Evolutionary conservation across 1,284 basidiomycete genomes (phyloP), one percentile per base, ranked within the genome.

Genomic region (Schizophyllum commune): DNA sequence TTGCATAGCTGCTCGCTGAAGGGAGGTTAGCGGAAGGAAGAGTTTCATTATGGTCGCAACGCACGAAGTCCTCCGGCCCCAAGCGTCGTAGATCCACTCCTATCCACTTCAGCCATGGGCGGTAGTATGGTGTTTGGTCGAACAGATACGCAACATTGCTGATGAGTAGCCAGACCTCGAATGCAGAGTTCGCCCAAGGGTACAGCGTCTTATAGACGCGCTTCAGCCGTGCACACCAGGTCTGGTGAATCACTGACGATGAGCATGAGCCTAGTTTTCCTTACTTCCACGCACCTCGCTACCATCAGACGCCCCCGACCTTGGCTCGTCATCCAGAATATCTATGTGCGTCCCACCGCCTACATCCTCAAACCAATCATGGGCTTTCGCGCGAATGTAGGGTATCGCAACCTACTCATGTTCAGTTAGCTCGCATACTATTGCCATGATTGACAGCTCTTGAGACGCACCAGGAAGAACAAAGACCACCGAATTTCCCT

Each of bases 71-170:
- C 59, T 91, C 89, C 32, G 84, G 75, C 32, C 88, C 84, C 60
- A 95, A 75, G 34, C 94, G 81, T 22, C 93, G 84, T 20, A 96
- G 73, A 68, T 94, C 90, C 15, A 97, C 80, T 6, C 91, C 88
- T 63, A 96, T 84, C 85, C 89, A 89, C 32, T 81, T 78, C 62
- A 95, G 74, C 96, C 96, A 99, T 11, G 96, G 96, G 65, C 96
- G 84, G 76, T 96, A 96, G 71, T 88, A 91, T 1, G 89, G 84
- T 11, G 90, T 94, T 70, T 82, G 83, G 66, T 94, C 91, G 71
- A 98, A 98, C 22, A 98, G 79, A 74, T 98, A 99, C 7, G 88
- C 85, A 34, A 98, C 75, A 72, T 97, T 97, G 79, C 88, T 92
- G 47, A 83, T 75, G 17, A 98, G 80, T 62, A 97, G 77, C 83